phyloP scores from a whole-genome alignment of 495 filamentous ascomycete species.

The Neurospora sp. region DNA sequence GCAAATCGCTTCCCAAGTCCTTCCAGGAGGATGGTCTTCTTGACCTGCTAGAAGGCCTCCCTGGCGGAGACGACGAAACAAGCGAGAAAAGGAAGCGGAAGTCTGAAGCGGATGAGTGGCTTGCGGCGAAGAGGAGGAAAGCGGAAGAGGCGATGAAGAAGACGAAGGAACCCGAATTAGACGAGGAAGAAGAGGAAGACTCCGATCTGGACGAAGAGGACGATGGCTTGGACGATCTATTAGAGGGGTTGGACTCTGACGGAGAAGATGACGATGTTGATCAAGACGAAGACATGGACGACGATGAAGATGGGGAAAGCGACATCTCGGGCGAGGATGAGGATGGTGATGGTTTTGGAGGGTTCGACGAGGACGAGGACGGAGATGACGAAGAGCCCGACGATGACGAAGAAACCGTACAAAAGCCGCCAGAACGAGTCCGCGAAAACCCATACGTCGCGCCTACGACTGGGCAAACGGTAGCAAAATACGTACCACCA shows the following conservation, averaged over 20 bases:
- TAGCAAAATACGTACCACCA: constrained; percentile 74
- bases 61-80: constrained; percentile 41
- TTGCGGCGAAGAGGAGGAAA: constrained; percentile 37
- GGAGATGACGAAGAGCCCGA: constrained; percentile 1
- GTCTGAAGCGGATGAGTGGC: constrained; percentile 46
- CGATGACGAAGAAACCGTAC: background rate
- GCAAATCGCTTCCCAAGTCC: constrained; percentile 61
- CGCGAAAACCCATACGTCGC: constrained; percentile 46
- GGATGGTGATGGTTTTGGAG: constrained; percentile 24
- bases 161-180: constrained; percentile 8
- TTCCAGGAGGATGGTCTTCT: constrained; percentile 82
- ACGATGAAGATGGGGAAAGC: background rate
- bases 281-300: constrained; percentile 13
- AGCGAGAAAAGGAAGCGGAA: constrained; percentile 57
- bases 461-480: constrained; percentile 25
- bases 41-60: constrained; percentile 64
- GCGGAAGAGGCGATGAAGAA: constrained; percentile 18
- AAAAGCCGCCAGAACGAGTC: constrained; percentile 13
- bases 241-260: background rate
- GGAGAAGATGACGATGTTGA: constrained; percentile 17
- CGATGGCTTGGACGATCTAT: constrained; percentile 21
- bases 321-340: constrained; percentile 7
- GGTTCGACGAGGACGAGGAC: constrained; percentile 19
- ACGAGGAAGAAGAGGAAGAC: constrained; percentile 26
- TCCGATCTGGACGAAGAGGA: constrained; percentile 11